Percentiles rank a stretch among this genome's conserved stretches.
These are phyloP conservation scores for Acmispon strigosus DNA, from an alignment of 306 rosid genomes.

Conservation along the genomic window DNA sequence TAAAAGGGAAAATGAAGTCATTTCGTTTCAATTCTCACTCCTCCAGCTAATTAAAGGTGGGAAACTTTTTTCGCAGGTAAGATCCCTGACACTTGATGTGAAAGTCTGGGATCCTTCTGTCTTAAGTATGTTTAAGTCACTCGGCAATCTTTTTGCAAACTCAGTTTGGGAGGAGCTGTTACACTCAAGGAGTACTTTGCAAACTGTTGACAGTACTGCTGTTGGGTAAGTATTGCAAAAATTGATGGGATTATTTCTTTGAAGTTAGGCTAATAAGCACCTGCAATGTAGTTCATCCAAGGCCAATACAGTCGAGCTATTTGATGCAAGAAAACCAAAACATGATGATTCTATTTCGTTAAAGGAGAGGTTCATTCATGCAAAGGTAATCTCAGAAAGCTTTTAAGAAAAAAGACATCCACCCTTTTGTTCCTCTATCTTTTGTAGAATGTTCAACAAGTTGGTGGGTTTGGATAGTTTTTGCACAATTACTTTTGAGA, in stretches of 20 bases:
- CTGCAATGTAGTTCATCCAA: constrained; percentile 40
- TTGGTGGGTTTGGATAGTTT: too few relatives aligned
- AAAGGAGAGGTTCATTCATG: constrained; percentile 68
- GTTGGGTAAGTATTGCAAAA: constrained; percentile 37
- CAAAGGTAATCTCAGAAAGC: constrained; percentile 44
- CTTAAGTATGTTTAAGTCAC: constrained; percentile 51
- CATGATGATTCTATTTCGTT: constrained; percentile 51
- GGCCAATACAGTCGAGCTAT: constrained; percentile 24
- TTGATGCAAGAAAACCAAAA: constrained; percentile 47
- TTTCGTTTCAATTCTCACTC: not conserved
- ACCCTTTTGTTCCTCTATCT: too few relatives aligned
- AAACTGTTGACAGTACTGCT: constrained; percentile 28
- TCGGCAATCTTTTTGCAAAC: constrained; percentile 60
- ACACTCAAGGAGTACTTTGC: constrained; percentile 32
- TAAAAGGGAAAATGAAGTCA: not conserved
- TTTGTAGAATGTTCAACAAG: too few relatives aligned
- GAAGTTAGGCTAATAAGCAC: constrained; percentile 18
- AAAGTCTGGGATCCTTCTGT: constrained; percentile 75
- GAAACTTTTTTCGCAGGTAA: constrained; percentile 43
- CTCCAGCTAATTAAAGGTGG: not conserved
- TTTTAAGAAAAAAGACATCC: not conserved
- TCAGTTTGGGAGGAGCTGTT: constrained; percentile 76
- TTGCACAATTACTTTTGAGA: too few relatives aligned
- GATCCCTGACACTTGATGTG: constrained; percentile 82
- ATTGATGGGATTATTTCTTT: constrained; percentile 10